A percentile compares a stretch with the other conserved stretches of the same genome.
phyloP scores from a whole-genome alignment of 768 basidiomycete genomes.

The Tephrocybe sp. region DNA sequence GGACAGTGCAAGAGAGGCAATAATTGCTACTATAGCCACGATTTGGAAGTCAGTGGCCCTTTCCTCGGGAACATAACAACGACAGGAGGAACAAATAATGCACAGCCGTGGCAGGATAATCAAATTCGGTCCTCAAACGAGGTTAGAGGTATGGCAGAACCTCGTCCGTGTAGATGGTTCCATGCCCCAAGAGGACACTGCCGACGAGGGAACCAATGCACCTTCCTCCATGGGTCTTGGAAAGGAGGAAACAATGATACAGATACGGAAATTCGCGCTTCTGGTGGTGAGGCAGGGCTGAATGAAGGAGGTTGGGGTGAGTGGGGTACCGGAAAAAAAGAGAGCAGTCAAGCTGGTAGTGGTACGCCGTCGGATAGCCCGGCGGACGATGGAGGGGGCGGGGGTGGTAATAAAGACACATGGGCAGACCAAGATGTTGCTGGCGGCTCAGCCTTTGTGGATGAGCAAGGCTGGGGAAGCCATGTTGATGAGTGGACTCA shows the following conservation, averaged over 20 bases:
- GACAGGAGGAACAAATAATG: not conserved
- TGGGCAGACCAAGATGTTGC: no score
- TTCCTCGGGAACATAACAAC: not conserved
- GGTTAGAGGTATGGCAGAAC: not conserved
- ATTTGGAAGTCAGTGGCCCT: not conserved
- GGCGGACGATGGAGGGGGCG: no score
- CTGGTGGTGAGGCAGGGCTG: not conserved
- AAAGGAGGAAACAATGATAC: not conserved
- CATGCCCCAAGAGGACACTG: not conserved
- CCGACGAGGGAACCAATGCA: constrained; percentile 6
- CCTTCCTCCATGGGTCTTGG: constrained; percentile 8
- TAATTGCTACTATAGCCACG: constrained; percentile 13
- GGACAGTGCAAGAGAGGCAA: constrained; percentile 15
- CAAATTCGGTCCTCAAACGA: not conserved
- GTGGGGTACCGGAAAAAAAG: no score
- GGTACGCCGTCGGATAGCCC: no score
- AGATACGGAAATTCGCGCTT: not conserved
- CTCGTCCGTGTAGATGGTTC: constrained; percentile 4
- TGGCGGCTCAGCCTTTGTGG: not conserved
- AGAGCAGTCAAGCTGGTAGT: no score
- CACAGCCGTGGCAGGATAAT: not conserved
- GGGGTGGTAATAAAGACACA: no score
- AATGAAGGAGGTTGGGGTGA: constrained; percentile 16
- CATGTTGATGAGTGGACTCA: not conserved
- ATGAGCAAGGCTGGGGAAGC: constrained; percentile 6